These are phyloP conservation scores for Xylaria grammica DNA, from an alignment of 495 filamentous ascomycete species.

Conservation along the genomic window DNA sequence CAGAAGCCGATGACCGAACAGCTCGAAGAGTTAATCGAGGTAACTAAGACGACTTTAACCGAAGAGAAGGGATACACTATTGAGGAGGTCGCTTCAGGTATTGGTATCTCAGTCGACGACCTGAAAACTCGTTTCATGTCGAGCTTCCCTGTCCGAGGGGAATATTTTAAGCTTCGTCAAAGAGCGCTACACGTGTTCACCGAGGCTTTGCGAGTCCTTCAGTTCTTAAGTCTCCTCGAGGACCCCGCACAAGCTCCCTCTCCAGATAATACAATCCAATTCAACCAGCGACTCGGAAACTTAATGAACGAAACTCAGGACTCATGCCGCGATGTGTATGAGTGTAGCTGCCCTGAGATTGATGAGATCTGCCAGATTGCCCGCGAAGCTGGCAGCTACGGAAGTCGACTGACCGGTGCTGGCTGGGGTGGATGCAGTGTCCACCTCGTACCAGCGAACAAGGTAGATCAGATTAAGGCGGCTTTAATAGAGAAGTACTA, in stretches of 20 bases:
- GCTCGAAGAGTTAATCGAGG: slow-evolving; percentile 68
- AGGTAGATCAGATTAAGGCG: slow-evolving; percentile 78
- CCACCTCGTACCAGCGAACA: slow-evolving; percentile 85
- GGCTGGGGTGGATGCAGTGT: slow-evolving; percentile 98
- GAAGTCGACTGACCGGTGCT: slow-evolving; percentile 87
- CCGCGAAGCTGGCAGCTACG: slow-evolving; percentile 75
- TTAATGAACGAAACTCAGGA: slow-evolving; percentile 89
- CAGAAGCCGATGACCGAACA: slow-evolving; percentile 65
- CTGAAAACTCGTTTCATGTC: slow-evolving; percentile 77
- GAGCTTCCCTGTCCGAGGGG: slow-evolving; percentile 84
- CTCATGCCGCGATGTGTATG: slow-evolving; percentile 82
- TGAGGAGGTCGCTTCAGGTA: slow-evolving; percentile 77
- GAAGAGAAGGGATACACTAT: slow-evolving; percentile 85
- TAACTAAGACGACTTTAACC: slow-evolving; percentile 66
- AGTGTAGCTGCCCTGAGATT: slow-evolving; percentile 88
- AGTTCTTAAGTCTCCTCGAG: slow-evolving; percentile 76
- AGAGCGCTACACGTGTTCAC: slow-evolving; percentile 88
- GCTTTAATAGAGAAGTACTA: slow-evolving; percentile 86
- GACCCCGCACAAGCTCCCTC: slow-evolving; percentile 37
- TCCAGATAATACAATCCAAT: slow-evolving; percentile 58
- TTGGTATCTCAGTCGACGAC: slow-evolving; percentile 70
- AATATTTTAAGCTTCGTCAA: slow-evolving; percentile 85
- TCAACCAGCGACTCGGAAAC: slow-evolving; percentile 74
- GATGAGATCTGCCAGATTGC: slow-evolving; percentile 87
- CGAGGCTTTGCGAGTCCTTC: slow-evolving; percentile 84